These are phyloP conservation scores for Melocanna baccifera DNA, from an alignment of 176 grass and related monocot species.

Conservation along the genomic window DNA sequence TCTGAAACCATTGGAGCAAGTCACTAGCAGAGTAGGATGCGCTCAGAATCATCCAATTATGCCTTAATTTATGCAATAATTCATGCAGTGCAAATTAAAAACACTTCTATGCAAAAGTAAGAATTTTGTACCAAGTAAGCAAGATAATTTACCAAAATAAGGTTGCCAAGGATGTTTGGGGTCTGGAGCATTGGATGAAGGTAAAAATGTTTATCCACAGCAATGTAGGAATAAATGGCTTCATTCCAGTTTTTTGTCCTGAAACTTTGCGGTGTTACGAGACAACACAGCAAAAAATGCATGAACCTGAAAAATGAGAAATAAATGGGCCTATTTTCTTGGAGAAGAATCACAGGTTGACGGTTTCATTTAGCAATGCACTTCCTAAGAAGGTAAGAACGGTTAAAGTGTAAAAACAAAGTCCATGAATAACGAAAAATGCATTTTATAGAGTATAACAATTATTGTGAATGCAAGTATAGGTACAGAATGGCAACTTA, in stretches of 20 bases:
- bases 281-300: background rate
- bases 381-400: background rate
- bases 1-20: background rate
- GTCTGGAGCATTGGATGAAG: background rate
- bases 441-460: background rate
- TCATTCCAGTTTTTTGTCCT: background rate
- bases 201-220: background rate
- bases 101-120: background rate
- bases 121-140: background rate
- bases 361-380: background rate
- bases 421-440: background rate
- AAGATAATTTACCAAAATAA: background rate
- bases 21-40: background rate
- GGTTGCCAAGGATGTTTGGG: background rate
- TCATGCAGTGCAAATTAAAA: background rate
- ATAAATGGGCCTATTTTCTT: background rate
- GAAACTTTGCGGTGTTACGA: background rate
- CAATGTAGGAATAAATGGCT: background rate
- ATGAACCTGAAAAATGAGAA: background rate
- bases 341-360: background rate
- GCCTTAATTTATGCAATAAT: background rate
- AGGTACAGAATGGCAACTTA: background rate
- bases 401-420: background rate
- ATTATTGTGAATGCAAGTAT: background rate
- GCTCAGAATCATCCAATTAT: background rate